Conservation (phyloP, 2,329 filamentous ascomycete species). For the Lasiodiplodia theobromae region DNA sequence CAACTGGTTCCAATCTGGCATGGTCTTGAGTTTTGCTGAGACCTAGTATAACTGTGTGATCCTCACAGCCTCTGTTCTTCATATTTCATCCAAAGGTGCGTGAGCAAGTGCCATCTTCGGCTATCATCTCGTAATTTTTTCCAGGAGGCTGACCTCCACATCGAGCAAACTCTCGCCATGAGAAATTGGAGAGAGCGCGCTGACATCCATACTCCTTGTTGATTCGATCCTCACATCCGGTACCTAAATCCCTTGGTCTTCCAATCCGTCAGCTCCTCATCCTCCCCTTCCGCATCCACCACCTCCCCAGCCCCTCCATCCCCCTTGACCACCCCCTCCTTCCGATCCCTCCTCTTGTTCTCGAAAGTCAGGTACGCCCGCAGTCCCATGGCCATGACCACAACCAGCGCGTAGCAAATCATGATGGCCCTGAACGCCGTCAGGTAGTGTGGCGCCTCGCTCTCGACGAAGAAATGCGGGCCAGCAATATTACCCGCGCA, state of each 20-base stretch:
- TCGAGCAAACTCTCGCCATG: not conserved
- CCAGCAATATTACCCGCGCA: conserved; percentile 27
- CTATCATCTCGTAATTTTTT: not conserved
- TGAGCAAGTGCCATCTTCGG: not conserved
- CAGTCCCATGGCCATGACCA: conserved; percentile 29
- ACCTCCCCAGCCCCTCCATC: conserved; percentile 1
- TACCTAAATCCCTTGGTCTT: conserved; percentile 39
- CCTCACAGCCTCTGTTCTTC: not conserved
- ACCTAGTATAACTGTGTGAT: not conserved
- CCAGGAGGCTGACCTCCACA: not conserved
- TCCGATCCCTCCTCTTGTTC: conserved; percentile 31
- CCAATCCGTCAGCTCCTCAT: conserved; percentile 39
- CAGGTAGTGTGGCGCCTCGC: conserved; percentile 27
- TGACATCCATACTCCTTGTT: too few species aligned
- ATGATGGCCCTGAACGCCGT: conserved; percentile 28
- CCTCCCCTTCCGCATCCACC: conserved; percentile 16
- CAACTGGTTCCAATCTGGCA: too few species aligned
- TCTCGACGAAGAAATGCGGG: conserved; percentile 26
- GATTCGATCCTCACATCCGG: conserved; percentile 9
- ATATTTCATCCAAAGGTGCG: not conserved
- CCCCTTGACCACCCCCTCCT: not conserved
- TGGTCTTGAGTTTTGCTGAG: not conserved
- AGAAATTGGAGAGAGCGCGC: too few species aligned
- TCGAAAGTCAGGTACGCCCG: conserved; percentile 32
- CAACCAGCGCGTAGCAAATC: conserved; percentile 31